phyloP scores from a whole-genome alignment of 257 asterid species.

The Linderniella brevidens region DNA sequence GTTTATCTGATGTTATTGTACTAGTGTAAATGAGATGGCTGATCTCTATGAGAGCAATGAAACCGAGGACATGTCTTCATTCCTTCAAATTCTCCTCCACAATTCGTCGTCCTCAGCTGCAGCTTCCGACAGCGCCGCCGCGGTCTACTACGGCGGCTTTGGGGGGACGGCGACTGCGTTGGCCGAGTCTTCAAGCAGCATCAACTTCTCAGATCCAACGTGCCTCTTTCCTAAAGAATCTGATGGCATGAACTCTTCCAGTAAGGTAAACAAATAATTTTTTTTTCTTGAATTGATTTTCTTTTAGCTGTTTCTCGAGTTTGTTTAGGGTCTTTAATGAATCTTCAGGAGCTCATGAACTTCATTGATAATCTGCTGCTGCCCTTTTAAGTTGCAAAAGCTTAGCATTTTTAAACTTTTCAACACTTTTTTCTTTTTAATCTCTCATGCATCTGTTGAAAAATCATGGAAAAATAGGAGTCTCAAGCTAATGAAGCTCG shows the following conservation, averaged over 20 bases:
- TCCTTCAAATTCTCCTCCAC: constrained; percentile 55
- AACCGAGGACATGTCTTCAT: constrained; percentile 62
- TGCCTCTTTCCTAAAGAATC: constrained; percentile 31
- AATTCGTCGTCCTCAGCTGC: constrained; percentile 34
- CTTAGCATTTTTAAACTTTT: constrained; percentile 10
- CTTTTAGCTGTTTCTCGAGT: neutral
- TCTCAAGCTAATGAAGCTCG: constrained; percentile 37
- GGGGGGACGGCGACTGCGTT: constrained; percentile 26
- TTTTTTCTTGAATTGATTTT: neutral
- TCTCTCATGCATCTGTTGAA: neutral
- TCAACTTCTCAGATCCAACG: constrained; percentile 56
- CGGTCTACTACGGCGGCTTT: constrained; percentile 20
- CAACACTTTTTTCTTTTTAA: neutral
- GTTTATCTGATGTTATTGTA: constrained; percentile 8
- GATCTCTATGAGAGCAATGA: constrained; percentile 53
- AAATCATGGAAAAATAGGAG: constrained; percentile 25
- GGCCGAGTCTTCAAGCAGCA: constrained; percentile 34
- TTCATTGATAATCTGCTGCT: no score
- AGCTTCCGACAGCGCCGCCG: constrained; percentile 15
- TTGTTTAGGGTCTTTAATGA: neutral
- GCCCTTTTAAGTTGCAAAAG: no score
- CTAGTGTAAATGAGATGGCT: constrained; percentile 29
- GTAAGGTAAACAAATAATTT: constrained; percentile 13
- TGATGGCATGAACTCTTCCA: constrained; percentile 35
- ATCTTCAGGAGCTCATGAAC: neutral